Evolutionary conservation across 257 asterid genomes (phyloP), one percentile per base, ranked within the genome.

Genomic region (Euphrasia confusa): DNA sequence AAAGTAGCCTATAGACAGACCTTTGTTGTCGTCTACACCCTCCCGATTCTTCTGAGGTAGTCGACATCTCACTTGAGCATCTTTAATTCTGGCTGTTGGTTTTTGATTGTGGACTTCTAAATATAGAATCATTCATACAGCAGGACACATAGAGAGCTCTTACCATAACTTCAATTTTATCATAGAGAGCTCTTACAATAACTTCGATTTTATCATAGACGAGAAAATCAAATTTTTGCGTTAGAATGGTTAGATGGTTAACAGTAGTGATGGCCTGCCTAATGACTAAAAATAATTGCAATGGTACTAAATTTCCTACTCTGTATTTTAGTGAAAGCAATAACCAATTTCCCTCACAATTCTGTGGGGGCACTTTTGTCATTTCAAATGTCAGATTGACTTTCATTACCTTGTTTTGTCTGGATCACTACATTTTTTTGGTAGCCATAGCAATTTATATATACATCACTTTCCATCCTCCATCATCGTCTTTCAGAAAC

Each of bases 1-100:
- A 1, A 84, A 80, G 65, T 86, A 79, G 76, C 62, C 15, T 58
- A 78, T 66, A 12, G 10, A 37, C 42, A 3, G 40, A 9, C 8
- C 40, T 35, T 7, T 35, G 1, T 10, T 35, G 82, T 57, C 14
- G 37, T 4, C 37, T 32, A 4, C 37, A 32, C 37, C 6, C 1
- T 32, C 37, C 37, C 37, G 37, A 32, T 7, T 32, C 6, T 0
- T 32, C 37, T 4, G 37, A 32, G 37, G 40, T 35, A 35, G 9
- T 35, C 40, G 39, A 35, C 40, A 35, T 35, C 10, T 35, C 40
- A 35, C 9, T 7, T 35, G 40, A 35, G 40, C 10, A 5, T 35
- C 40, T 35, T 35, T 7, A 35, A 35, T 35, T 35, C 40, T 35
- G 40, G 40, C 10, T 35, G 40, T 7, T 35, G 40, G 8, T 10